phyloP scores from a whole-genome alignment of 352 stramenopile species.

The Phytopythium vexans region DNA sequence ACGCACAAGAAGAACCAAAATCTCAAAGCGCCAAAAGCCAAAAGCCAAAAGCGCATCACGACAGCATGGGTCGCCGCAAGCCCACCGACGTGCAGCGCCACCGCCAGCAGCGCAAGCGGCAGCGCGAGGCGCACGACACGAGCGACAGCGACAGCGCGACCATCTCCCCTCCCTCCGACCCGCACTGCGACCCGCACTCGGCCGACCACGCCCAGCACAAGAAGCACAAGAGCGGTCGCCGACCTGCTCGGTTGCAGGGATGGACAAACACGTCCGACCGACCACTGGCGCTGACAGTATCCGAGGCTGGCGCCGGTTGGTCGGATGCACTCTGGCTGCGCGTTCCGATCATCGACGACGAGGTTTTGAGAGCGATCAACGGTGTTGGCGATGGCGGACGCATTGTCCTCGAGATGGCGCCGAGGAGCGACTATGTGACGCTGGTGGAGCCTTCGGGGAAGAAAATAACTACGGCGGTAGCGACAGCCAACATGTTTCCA shows the following conservation, averaged over 20 bases:
- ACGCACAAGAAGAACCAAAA: neutral
- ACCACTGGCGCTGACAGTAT: neutral
- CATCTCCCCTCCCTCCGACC: neutral
- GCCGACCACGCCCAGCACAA: neutral
- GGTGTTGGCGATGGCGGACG: neutral
- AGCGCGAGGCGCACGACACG: neutral
- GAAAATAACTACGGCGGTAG: constrained; percentile 6
- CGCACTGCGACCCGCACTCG: no score
- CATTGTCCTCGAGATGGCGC: neutral
- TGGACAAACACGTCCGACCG: neutral
- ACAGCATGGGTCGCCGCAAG: constrained; percentile 31
- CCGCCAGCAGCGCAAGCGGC: constrained; percentile 6
- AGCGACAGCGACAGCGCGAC: neutral
- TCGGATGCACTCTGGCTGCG: constrained; percentile 15
- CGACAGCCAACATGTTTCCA: constrained; percentile 23
- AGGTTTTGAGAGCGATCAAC: neutral
- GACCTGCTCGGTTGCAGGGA: no score
- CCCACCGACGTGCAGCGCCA: constrained; percentile 23
- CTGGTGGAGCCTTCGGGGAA: neutral
- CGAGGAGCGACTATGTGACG: constrained; percentile 10
- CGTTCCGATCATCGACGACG: constrained; percentile 13
- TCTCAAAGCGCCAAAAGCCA: neutral
- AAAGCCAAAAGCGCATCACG: neutral
- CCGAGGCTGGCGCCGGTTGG: neutral
- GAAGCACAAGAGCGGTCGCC: neutral